Evolutionary conservation across 208 protist genomes (phyloP).

Genomic region (Trypanosoma brucei): DNA sequence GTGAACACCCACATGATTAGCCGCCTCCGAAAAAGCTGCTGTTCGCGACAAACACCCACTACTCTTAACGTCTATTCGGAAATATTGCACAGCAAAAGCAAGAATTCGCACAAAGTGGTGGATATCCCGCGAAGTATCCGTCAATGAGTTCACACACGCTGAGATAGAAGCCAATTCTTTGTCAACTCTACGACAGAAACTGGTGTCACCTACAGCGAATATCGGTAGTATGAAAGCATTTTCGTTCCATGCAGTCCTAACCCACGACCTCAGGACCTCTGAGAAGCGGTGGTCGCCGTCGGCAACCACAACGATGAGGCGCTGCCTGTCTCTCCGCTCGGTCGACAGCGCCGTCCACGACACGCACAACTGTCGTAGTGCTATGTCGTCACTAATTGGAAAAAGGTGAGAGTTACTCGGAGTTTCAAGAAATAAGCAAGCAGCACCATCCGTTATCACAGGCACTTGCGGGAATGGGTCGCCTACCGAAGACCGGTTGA

Average conservation of each 20-base stretch:
- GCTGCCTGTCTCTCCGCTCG: background rate
- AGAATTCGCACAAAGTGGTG: slow-evolving; percentile 10
- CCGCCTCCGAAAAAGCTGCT: slow-evolving; percentile 11
- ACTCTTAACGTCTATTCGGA: slow-evolving; percentile 18
- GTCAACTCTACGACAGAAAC: background rate
- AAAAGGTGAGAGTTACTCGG: background rate
- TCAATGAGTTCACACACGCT: background rate
- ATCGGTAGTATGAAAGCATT: slow-evolving; percentile 63
- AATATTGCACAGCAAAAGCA: slow-evolving; percentile 24
- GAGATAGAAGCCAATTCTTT: background rate
- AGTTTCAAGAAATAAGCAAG: slow-evolving; percentile 40
- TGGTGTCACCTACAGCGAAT: slow-evolving; percentile 32
- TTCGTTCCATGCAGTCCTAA: slow-evolving; percentile 41
- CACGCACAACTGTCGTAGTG: slow-evolving; percentile 25
- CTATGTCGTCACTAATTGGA: slow-evolving; percentile 9
- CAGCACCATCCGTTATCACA: slow-evolving; percentile 1
- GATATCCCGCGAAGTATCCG: background rate
- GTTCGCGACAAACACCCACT: slow-evolving; percentile 22
- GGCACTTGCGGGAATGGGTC: background rate
- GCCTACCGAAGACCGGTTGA: no score
- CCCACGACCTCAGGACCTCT: slow-evolving; percentile 50
- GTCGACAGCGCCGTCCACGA: slow-evolving; percentile 27
- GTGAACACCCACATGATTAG: slow-evolving; percentile 1
- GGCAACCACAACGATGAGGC: slow-evolving; percentile 32
- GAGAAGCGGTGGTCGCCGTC: slow-evolving; percentile 26